Conservation (phyloP, 805 yeast species). For the Debaryomyces prosopidis region DNA sequence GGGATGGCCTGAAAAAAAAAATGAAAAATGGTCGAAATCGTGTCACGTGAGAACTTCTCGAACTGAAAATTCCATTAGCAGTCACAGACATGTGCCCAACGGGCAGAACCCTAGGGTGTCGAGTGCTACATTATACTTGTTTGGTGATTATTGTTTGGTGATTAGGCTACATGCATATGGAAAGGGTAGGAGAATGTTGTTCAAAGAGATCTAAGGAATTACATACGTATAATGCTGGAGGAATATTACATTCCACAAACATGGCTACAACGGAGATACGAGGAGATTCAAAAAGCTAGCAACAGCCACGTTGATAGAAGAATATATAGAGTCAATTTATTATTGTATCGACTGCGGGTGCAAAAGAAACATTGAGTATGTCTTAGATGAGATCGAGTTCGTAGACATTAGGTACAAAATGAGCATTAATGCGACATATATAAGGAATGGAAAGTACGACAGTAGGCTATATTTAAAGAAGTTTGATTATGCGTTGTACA, state of each 20-base stretch:
- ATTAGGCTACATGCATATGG: too few species aligned
- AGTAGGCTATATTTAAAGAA: background rate
- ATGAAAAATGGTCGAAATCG: background rate
- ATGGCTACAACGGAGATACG: too few species aligned
- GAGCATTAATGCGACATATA: constrained; percentile 1
- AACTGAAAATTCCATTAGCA: too few species aligned
- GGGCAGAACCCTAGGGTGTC: too few species aligned
- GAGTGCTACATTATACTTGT: too few species aligned
- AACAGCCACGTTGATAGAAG: background rate
- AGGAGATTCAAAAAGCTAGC: too few species aligned
- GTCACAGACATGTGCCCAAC: too few species aligned
- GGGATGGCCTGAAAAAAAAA: background rate
- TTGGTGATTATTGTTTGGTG: too few species aligned
- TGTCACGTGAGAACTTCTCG: background rate
- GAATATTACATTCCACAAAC: too few species aligned
- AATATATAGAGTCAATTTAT: background rate
- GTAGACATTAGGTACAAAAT: background rate
- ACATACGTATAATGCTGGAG: too few species aligned
- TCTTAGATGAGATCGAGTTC: background rate
- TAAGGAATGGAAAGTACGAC: constrained; percentile 1
- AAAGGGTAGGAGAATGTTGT: too few species aligned
- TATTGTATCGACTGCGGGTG: background rate
- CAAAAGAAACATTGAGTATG: background rate
- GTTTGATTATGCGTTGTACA: background rate
- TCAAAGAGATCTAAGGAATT: too few species aligned